phyloP scores from a whole-genome alignment of 2,329 filamentous ascomycete genomes.

The Paraconiothyrium brasiliense region DNA sequence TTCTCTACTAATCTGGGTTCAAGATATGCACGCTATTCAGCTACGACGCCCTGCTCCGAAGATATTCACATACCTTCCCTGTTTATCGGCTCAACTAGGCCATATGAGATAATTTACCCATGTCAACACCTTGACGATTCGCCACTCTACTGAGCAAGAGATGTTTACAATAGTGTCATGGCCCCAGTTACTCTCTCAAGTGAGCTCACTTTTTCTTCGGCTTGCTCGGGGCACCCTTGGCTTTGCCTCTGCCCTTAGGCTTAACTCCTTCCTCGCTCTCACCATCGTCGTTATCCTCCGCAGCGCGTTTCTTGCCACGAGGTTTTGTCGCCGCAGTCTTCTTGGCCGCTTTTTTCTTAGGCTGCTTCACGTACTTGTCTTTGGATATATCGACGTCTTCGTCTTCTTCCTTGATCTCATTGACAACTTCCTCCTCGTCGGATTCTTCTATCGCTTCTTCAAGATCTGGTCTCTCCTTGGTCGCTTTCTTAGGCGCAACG shows the following conservation, averaged over 20 bases:
- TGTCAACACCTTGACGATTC: not conserved
- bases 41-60: not conserved
- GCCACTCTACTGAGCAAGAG: not conserved
- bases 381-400: conserved; percentile 86
- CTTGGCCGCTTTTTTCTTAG: conserved; percentile 74
- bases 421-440: conserved; percentile 67
- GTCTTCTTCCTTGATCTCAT: conserved; percentile 66
- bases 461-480: conserved; percentile 85
- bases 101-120: not conserved
- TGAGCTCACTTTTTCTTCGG: conserved; percentile 32
- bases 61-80: not conserved
- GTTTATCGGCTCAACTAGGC: not conserved
- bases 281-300: conserved; percentile 43
- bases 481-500: conserved; percentile 73
- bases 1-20: not conserved
- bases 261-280: conserved; percentile 59
- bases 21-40: not conserved
- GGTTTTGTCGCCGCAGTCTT: conserved; percentile 58
- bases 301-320: conserved; percentile 51
- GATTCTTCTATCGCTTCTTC: conserved; percentile 97
- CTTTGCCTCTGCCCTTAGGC: conserved; percentile 58
- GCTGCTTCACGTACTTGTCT: conserved; percentile 95
- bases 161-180: not conserved
- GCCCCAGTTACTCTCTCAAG: not conserved
- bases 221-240: conserved; percentile 52